A percentile compares a stretch with the other conserved stretches of the same genome.
Evolutionary conservation across 495 filamentous ascomycete genomes (phyloP).

Genomic region (Penicillium bialowiezense): DNA sequence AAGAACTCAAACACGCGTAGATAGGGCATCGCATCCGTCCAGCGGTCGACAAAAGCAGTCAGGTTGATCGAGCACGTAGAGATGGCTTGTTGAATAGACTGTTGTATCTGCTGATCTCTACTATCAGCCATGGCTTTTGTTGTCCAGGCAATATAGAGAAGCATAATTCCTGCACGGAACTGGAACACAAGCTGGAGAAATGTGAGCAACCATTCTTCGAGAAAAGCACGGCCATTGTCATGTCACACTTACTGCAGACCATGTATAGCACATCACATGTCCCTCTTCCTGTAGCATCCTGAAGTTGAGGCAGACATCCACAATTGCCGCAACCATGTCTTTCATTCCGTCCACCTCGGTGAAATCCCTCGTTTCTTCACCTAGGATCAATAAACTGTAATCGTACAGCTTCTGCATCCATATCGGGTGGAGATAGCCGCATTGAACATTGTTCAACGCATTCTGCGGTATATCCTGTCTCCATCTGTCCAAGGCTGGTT

Average conservation of each 20-base stretch:
- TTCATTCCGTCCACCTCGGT: constrained; percentile 25
- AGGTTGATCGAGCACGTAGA: constrained; percentile 22
- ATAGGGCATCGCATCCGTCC: constrained; percentile 28
- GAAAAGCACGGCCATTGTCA: not conserved
- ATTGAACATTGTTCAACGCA: constrained; percentile 18
- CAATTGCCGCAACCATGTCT: constrained; percentile 26
- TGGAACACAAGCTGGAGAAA: constrained; percentile 29
- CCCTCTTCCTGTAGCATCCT: constrained; percentile 30
- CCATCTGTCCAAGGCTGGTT: constrained; percentile 28
- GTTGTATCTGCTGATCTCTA: not conserved
- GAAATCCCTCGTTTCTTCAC: constrained; percentile 27
- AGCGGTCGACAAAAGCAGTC: constrained; percentile 24
- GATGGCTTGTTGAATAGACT: constrained; percentile 19
- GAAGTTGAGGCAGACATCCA: constrained; percentile 29
- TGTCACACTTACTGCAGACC: constrained; percentile 29
- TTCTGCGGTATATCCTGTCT: constrained; percentile 33
- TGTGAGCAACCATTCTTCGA: constrained; percentile 2
- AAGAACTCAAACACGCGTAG: constrained; percentile 23
- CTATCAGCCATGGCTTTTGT: constrained; percentile 11
- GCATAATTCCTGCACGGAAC: constrained; percentile 30
- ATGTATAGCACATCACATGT: constrained; percentile 35
- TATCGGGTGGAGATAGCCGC: constrained; percentile 27
- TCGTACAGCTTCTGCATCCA: constrained; percentile 36
- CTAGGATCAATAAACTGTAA: constrained; percentile 32
- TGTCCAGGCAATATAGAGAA: constrained; percentile 32